These are phyloP conservation scores for Collybiopsis luxurians DNA, from an alignment of 768 basidiomycete species.

Conservation along the genomic window DNA sequence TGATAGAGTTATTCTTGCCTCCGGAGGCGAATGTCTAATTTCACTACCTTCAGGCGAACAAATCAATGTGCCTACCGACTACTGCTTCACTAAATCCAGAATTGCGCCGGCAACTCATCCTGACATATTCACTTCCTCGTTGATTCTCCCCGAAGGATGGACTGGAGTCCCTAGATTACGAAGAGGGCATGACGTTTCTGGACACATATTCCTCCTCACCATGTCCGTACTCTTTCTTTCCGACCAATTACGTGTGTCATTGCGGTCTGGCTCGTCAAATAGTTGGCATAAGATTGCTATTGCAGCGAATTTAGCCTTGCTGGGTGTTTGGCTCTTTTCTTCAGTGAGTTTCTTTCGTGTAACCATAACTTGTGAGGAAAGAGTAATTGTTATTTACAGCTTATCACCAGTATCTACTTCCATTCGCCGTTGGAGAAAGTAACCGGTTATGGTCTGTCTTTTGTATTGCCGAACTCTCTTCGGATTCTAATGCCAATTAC, in stretches of 20 bases:
- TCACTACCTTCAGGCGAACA: constrained; percentile 53
- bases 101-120: constrained; percentile 66
- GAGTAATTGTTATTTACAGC: too few relatives aligned
- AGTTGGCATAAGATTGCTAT: constrained; percentile 48
- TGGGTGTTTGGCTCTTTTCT: constrained; percentile 72
- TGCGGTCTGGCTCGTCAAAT: constrained; percentile 39
- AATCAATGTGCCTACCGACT: constrained; percentile 52
- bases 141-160: constrained; percentile 41
- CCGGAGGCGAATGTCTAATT: constrained; percentile 79
- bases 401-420: constrained; percentile 86
- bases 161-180: constrained; percentile 57
- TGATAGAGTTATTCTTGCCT: constrained; percentile 58
- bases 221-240: constrained; percentile 76
- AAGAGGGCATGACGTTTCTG: constrained; percentile 89
- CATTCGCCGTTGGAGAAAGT: constrained; percentile 87
- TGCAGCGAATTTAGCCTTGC: constrained; percentile 39
- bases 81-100: constrained; percentile 49
- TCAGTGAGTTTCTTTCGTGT: constrained; percentile 38
- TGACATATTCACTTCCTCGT: constrained; percentile 47
- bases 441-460: constrained; percentile 73
- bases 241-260: constrained; percentile 65
- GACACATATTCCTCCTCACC: constrained; percentile 88
- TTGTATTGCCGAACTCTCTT: background rate
- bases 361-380: too few relatives aligned
- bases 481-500: background rate